Evolutionary conservation across 2,329 filamentous ascomycete genomes (phyloP).

Genomic region (Cordyceps javanica): DNA sequence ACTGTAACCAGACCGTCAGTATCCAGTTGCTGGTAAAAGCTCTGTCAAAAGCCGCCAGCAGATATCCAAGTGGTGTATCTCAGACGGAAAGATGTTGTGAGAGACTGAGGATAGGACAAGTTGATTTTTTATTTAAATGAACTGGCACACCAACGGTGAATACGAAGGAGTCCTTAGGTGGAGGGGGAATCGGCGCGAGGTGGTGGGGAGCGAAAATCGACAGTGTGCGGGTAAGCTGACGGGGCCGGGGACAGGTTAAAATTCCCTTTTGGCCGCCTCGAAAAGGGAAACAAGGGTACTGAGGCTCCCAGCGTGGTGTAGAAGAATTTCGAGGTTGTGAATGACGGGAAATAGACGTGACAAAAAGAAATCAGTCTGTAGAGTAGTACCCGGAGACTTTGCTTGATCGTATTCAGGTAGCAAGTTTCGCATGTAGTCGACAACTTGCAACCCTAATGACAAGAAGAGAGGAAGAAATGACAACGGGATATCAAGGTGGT

Average conservation of each 20-base stretch:
- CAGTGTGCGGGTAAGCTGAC: conserved; percentile 10
- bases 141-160: neutral
- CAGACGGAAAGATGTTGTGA: neutral
- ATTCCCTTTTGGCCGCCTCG: neutral
- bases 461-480: neutral
- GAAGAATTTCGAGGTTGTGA: neutral
- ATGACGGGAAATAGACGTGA: neutral
- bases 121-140: neutral
- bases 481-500: conserved; percentile 5
- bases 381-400: neutral
- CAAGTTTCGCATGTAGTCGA: neutral
- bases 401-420: neutral
- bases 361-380: neutral
- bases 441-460: neutral
- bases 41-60: neutral
- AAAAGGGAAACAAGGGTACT: neutral
- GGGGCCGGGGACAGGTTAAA: neutral
- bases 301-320: neutral
- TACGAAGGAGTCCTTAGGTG: conserved; percentile 4
- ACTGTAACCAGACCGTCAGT: neutral
- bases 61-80: neutral
- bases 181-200: neutral
- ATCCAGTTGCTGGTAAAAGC: neutral
- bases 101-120: neutral
- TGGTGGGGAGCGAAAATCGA: conserved; percentile 13